A percentile compares a stretch with the other conserved stretches of the same genome.
Conservation (phyloP, 2,329 filamentous ascomycete genomes). For the Grosmannia serpens region DNA sequence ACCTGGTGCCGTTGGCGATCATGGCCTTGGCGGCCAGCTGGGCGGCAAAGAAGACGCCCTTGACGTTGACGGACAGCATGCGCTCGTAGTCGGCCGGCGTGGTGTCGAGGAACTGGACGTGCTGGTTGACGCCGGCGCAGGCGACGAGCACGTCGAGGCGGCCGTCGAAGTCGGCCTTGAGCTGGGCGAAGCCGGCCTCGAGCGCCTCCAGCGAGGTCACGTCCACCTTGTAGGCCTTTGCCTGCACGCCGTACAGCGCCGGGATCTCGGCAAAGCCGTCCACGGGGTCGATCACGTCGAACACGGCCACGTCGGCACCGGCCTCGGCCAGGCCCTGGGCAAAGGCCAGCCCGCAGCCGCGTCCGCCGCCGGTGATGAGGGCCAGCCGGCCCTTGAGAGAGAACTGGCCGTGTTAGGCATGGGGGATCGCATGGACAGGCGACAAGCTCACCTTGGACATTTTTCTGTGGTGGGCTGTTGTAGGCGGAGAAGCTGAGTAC, state of each 20-base stretch:
- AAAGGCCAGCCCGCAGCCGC: constrained; percentile 62
- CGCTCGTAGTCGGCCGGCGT: constrained; percentile 8
- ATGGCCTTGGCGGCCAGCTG: constrained; percentile 20
- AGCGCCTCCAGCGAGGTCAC: constrained; percentile 2
- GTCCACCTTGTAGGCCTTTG: constrained; percentile 9
- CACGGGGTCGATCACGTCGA: constrained; percentile 7
- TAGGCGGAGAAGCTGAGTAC: too few species aligned
- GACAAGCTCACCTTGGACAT: not conserved
- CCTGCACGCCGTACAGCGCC: constrained; percentile 3
- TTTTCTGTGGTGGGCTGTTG: not conserved
- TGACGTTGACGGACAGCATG: constrained; percentile 5
- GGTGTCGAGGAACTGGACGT: constrained; percentile 11
- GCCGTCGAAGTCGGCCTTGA: constrained; percentile 7
- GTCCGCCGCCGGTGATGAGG: constrained; percentile 58
- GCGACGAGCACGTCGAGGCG: constrained; percentile 11
- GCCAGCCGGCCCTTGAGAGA: constrained; percentile 36
- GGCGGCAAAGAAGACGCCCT: constrained; percentile 24
- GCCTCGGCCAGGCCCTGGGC: constrained; percentile 65
- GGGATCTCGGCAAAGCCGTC: constrained; percentile 1
- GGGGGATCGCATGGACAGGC: not conserved
- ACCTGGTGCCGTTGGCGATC: constrained; percentile 13
- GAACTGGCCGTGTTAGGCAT: constrained; percentile 5
- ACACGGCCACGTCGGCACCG: constrained; percentile 31
- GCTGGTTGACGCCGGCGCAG: constrained; percentile 12
- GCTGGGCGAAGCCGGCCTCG: constrained; percentile 1